Conservation (phyloP, 2,329 filamentous ascomycete genomes). For the Penicillium sp. region DNA sequence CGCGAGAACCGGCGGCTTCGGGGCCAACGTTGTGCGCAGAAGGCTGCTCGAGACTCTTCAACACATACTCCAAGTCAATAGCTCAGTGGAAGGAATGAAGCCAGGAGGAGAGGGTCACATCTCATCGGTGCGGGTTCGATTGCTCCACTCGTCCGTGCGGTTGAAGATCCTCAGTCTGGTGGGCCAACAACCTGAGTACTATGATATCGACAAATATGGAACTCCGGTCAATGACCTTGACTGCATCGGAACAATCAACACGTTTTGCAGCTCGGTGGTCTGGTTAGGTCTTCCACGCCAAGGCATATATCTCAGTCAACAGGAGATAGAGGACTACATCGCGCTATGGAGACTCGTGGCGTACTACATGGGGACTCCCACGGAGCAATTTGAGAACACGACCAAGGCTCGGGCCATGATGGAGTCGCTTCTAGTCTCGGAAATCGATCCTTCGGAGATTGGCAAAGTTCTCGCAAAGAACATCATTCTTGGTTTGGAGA, state of each 20-base stretch:
- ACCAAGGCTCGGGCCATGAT: slow-evolving; percentile 61
- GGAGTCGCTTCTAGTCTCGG: slow-evolving; percentile 67
- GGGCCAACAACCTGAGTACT: slow-evolving; percentile 61
- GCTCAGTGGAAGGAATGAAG: slow-evolving; percentile 64
- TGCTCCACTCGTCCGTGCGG: slow-evolving; percentile 69
- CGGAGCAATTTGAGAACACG: slow-evolving; percentile 59
- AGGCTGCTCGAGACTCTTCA: slow-evolving; percentile 73
- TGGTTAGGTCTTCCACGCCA: slow-evolving; percentile 71
- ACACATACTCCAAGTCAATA: slow-evolving; percentile 71
- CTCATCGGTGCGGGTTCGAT: slow-evolving; percentile 66
- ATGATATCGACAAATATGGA: slow-evolving; percentile 59
- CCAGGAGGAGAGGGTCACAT: slow-evolving; percentile 67
- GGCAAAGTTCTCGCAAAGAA: slow-evolving; percentile 71
- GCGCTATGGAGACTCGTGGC: slow-evolving; percentile 76
- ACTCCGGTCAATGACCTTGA: slow-evolving; percentile 76
- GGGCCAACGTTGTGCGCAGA: slow-evolving; percentile 64
- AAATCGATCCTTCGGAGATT: slow-evolving; percentile 65
- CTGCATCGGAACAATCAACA: slow-evolving; percentile 68
- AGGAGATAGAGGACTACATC: slow-evolving; percentile 69
- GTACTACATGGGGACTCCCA: slow-evolving; percentile 69
- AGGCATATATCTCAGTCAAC: slow-evolving; percentile 64
- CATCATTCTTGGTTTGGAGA: slow-evolving; percentile 68
- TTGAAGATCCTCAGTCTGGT: slow-evolving; percentile 64
- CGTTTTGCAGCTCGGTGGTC: slow-evolving; percentile 68
- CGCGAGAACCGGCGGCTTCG: slow-evolving; percentile 72